These are phyloP conservation scores for Rugosomyces carneus DNA, from an alignment of 1,284 basidiomycete species.

Conservation along the genomic window DNA sequence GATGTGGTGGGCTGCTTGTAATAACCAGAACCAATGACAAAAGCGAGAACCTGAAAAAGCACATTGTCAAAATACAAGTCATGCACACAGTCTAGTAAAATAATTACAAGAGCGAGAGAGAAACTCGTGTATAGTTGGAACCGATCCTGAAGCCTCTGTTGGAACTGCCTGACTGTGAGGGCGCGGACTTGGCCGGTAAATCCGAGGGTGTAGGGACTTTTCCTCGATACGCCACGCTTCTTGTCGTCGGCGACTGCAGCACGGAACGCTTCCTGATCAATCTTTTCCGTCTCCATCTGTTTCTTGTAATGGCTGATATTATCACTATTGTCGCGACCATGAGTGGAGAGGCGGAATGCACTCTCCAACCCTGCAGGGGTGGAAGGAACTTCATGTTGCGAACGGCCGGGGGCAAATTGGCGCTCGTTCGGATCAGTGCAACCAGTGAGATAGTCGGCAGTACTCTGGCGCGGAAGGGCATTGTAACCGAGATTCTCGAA, in stretches of 20 bases:
- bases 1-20: constrained; percentile 69
- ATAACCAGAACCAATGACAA: constrained; percentile 76
- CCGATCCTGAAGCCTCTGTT: constrained; percentile 73
- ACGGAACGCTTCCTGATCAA: constrained; percentile 71
- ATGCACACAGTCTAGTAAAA: neutral
- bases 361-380: constrained; percentile 68
- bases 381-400: constrained; percentile 61
- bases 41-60: constrained; percentile 44
- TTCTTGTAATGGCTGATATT: constrained; percentile 61
- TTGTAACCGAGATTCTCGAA: constrained; percentile 78
- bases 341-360: constrained; percentile 57
- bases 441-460: constrained; percentile 72
- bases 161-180: constrained; percentile 71
- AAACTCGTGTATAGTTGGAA: constrained; percentile 78
- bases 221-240: constrained; percentile 76
- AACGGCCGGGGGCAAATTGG: constrained; percentile 70
- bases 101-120: constrained; percentile 42
- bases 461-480: constrained; percentile 66
- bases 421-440: constrained; percentile 84
- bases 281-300: constrained; percentile 57
- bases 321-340: constrained; percentile 41
- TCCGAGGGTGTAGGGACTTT: constrained; percentile 83
- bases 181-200: constrained; percentile 72
- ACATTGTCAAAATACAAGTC: neutral
- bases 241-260: constrained; percentile 75